A percentile compares a stretch with the other conserved stretches of the same genome.
Conservation (phyloP, 768 basidiomycete genomes). For the Pisolithus marmoratus region DNA sequence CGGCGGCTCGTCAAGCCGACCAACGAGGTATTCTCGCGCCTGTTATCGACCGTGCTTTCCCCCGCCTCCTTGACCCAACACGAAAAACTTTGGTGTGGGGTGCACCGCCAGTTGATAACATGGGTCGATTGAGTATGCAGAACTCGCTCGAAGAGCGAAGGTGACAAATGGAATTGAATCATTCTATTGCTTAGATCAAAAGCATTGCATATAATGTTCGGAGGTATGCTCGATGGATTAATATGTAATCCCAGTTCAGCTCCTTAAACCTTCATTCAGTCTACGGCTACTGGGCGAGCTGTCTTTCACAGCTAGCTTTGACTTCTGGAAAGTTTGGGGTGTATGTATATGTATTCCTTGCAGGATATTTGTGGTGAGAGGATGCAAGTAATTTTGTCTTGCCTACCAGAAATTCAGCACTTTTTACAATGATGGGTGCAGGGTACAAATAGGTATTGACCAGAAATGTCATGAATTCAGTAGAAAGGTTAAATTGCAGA, state of each 20-base stretch:
- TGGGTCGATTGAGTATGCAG: conserved; percentile 38
- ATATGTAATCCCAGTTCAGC: no score
- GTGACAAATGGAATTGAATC: not conserved
- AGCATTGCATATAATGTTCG: not conserved
- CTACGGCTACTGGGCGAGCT: not conserved
- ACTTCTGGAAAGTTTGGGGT: no score
- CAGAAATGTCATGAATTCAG: no score
- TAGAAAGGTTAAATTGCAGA: no score
- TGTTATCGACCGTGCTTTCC: conserved; percentile 40
- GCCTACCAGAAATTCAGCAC: no score
- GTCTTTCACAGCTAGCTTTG: conserved; percentile 1
- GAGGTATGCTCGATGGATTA: not conserved
- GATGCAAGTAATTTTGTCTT: no score
- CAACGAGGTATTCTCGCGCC: conserved; percentile 42
- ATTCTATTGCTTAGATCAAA: not conserved
- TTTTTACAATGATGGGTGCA: no score
- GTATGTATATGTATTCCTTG: no score
- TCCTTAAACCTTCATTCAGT: no score
- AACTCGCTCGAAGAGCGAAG: not conserved
- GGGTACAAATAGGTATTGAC: no score
- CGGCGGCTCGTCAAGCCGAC: not conserved
- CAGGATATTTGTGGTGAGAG: no score
- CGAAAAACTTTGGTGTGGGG: conserved; percentile 66
- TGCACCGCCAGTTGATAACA: conserved; percentile 61
- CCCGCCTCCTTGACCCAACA: conserved; percentile 52